Evolutionary conservation across 108 stramenopile genomes (phyloP), one percentile per base, ranked within the genome.

Genomic region (Cyclotella kingstonii): DNA sequence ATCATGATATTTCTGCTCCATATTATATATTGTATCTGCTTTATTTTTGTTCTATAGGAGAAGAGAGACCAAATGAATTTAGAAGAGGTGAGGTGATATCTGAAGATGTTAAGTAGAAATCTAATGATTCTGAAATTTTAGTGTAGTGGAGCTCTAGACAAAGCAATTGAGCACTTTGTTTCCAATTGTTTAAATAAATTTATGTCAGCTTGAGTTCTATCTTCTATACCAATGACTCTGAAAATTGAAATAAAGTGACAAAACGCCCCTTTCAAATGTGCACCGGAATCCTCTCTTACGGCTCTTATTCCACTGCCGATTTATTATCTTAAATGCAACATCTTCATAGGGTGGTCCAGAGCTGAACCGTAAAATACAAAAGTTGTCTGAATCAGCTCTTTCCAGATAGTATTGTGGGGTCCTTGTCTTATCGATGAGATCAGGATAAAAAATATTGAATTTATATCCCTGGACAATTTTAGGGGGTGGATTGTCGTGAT

Each of bases 261-360:
- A 71, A 1, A 98, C 85, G 11, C 99, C 98, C n/a, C 97, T 88
- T 55, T 99, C 98, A 69, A 99, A 99, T 15, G 85, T 83, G 45
- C 90, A 96, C 28, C 80, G 79, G 71, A 93, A 99, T 5, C 98
- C 99, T 11, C 85, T 79, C 72, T 97, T 97, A 7, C 92, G 77
- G 41, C 86, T 89, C 45, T 76, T 81, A 58, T 96, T 95, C 99
- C 99, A 99, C 77, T 98, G 94, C 22, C 92, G 76, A 68, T 98
- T 98, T 66, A 98, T 87, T 47, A 98, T 98, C 74, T 98, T 98
- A 79, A 99, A 99, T 2, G 99, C 99, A 39, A 99, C 66, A 76
- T 99, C 99, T 74, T 98, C 95, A 73, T 99, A 99, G 3, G 99
- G 98, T 12, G 99, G 94, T 0, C 98, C 98, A 22, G 95, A 98